These are phyloP conservation scores for Testicularia cyperi DNA, from an alignment of 1,284 basidiomycete genomes.

Conservation along the genomic window DNA sequence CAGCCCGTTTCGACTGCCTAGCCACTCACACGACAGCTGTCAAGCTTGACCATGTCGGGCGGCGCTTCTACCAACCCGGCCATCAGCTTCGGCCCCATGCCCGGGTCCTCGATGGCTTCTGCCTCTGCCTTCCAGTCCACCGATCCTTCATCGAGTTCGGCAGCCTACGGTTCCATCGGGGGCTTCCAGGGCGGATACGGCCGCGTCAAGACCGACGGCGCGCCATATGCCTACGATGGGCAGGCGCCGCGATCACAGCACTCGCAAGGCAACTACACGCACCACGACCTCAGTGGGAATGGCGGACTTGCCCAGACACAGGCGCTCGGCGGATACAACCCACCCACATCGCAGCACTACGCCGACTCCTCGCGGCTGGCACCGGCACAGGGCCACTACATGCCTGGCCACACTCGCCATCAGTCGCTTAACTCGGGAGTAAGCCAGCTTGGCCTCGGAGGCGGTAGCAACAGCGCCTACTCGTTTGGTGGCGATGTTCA, in stretches of 20 bases:
- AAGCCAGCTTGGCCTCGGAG: constrained; percentile 23
- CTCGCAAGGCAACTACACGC: constrained; percentile 28
- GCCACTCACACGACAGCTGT: too few relatives aligned
- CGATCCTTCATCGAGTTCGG: constrained; percentile 23
- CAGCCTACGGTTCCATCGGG: constrained; percentile 14
- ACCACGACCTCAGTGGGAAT: constrained; percentile 22
- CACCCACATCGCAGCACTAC: constrained; percentile 20
- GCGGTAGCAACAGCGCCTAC: constrained; percentile 12
- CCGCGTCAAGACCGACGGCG: constrained; percentile 21
- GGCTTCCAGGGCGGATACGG: constrained; percentile 16
- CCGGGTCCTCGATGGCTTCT: constrained; percentile 7
- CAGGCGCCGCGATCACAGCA: constrained; percentile 34
- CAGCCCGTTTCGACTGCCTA: too few relatives aligned
- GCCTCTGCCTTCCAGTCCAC: constrained; percentile 23
- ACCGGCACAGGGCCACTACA: constrained; percentile 8
- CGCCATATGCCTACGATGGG: constrained; percentile 27
- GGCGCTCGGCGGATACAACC: constrained; percentile 24
- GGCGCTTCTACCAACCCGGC: constrained; percentile 34
- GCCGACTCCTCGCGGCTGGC: constrained; percentile 7
- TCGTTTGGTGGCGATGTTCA: constrained; percentile 23
- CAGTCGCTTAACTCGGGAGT: constrained; percentile 31
- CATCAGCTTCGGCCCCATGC: constrained; percentile 25
- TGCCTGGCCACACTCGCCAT: constrained; percentile 21
- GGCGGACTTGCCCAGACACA: constrained; percentile 24
- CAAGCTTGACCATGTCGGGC: constrained; percentile 36